phyloP scores from a whole-genome alignment of 2,329 filamentous ascomycete genomes.

The Nannizzia gypsea region DNA sequence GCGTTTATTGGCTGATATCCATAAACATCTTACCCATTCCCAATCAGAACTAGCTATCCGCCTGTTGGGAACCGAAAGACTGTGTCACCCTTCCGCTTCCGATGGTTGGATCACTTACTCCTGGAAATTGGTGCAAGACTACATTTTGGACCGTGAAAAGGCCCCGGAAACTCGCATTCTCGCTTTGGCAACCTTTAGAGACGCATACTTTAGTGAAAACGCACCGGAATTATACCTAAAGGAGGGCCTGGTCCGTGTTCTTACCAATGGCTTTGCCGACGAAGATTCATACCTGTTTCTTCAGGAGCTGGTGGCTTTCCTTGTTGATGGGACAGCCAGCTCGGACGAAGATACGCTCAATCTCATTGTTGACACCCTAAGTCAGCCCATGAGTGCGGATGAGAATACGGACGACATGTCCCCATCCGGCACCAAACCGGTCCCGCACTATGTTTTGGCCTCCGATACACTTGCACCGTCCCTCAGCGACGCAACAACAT shows the following conservation, averaged over 20 bases:
- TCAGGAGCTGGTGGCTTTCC: constrained; percentile 29
- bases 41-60: constrained; percentile 31
- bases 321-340: constrained; percentile 25
- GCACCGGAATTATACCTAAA: constrained; percentile 22
- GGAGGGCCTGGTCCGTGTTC: constrained; percentile 23
- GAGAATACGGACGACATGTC: constrained; percentile 20
- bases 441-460: constrained; percentile 23
- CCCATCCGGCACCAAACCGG: constrained; percentile 32
- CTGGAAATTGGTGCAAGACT: constrained; percentile 26
- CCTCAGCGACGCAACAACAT: constrained; percentile 53
- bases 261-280: constrained; percentile 26
- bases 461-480: constrained; percentile 23
- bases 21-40: constrained; percentile 27
- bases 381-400: constrained; percentile 28
- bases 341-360: constrained; percentile 25
- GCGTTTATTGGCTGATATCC: constrained; percentile 26
- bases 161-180: constrained; percentile 29
- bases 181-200: constrained; percentile 29
- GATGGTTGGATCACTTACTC: constrained; percentile 25
- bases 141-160: constrained; percentile 29
- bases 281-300: constrained; percentile 30
- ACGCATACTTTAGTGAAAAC: constrained; percentile 26
- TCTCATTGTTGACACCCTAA: constrained; percentile 24
- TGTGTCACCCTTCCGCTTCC: constrained; percentile 24
- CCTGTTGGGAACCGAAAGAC: constrained; percentile 23